phyloP scores from a whole-genome alignment of 768 basidiomycete species.

The Pisolithus orientalis region DNA sequence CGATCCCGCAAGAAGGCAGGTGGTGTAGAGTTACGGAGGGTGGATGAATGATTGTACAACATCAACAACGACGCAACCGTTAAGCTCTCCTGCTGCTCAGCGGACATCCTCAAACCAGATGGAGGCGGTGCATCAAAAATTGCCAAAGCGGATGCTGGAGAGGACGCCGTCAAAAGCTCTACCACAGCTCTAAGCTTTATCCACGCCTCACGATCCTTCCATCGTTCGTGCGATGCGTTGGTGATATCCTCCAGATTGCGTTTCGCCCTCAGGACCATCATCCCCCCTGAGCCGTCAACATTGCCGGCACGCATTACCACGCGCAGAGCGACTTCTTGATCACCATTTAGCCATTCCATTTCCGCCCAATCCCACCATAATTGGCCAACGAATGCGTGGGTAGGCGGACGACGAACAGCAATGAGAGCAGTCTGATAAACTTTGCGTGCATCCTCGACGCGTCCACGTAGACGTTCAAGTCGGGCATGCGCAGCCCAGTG shows the following conservation, averaged over 20 bases:
- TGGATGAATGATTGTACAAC: conserved; percentile 51
- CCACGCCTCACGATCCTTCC: conserved; percentile 64
- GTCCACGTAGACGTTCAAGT: conserved; percentile 61
- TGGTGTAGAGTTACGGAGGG: conserved; percentile 51
- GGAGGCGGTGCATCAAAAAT: conserved; percentile 29
- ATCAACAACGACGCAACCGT: conserved; percentile 49
- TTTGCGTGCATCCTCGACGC: conserved; percentile 65
- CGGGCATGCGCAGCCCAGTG: conserved; percentile 75
- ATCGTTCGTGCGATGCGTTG: conserved; percentile 24
- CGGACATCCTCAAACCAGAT: conserved; percentile 5
- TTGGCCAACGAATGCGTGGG: conserved; percentile 31
- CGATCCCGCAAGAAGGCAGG: conserved; percentile 55
- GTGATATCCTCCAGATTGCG: conserved; percentile 53
- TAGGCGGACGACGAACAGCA: conserved; percentile 33
- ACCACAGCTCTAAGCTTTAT: conserved; percentile 57
- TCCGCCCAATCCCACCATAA: conserved; percentile 86
- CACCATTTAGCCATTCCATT: conserved; percentile 68
- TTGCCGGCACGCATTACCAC: conserved; percentile 51
- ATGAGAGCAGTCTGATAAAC: conserved; percentile 66
- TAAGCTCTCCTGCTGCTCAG: conserved; percentile 41
- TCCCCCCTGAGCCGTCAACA: conserved; percentile 44
- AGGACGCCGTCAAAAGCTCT: conserved; percentile 49
- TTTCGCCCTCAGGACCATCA: conserved; percentile 58
- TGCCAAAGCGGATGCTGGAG: conserved; percentile 35
- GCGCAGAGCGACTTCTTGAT: conserved; percentile 42